These are phyloP conservation scores for Bruguiera sexangula DNA, from an alignment of 345 rosid genomes.

Conservation along the genomic window DNA sequence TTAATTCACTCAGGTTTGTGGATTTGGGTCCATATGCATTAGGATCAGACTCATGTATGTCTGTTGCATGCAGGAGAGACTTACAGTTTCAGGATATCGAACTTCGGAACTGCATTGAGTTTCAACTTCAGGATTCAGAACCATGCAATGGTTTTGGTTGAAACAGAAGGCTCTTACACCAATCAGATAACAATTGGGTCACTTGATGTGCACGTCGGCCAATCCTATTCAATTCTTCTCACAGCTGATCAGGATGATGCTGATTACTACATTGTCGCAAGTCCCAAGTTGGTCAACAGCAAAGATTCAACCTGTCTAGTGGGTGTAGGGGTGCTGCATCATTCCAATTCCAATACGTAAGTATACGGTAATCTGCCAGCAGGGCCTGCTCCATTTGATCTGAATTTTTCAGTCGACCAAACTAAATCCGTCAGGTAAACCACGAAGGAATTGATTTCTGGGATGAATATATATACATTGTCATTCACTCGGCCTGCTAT, in stretches of 20 bases:
- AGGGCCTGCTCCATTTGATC: conserved; percentile 43
- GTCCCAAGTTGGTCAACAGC: conserved; percentile 14
- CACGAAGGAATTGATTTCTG: background rate
- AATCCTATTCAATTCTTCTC: conserved; percentile 46
- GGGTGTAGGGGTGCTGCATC: conserved; percentile 41
- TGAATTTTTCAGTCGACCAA: conserved; percentile 36
- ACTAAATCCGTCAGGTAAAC: conserved; percentile 37
- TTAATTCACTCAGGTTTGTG: background rate
- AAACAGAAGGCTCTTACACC: conserved; percentile 52
- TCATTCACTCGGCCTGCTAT: no score
- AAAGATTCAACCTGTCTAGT: conserved; percentile 13
- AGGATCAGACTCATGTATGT: no score
- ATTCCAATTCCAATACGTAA: conserved; percentile 23
- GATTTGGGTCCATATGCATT: background rate
- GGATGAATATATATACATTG: no score
- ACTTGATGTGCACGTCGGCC: conserved; percentile 46
- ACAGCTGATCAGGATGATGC: conserved; percentile 37
- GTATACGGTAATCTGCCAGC: conserved; percentile 27
- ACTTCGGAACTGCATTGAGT: conserved; percentile 30
- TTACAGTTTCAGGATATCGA: conserved; percentile 46
- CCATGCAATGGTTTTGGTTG: conserved; percentile 43
- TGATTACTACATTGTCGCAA: conserved; percentile 40
- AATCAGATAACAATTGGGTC: conserved; percentile 32
- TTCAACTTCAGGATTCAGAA: conserved; percentile 44
- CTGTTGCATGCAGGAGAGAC: conserved; percentile 30